Evolutionary conservation across 2,329 filamentous ascomycete species (phyloP), one percentile per base, ranked within the genome.

Genomic region (Teratosphaeria viscida): DNA sequence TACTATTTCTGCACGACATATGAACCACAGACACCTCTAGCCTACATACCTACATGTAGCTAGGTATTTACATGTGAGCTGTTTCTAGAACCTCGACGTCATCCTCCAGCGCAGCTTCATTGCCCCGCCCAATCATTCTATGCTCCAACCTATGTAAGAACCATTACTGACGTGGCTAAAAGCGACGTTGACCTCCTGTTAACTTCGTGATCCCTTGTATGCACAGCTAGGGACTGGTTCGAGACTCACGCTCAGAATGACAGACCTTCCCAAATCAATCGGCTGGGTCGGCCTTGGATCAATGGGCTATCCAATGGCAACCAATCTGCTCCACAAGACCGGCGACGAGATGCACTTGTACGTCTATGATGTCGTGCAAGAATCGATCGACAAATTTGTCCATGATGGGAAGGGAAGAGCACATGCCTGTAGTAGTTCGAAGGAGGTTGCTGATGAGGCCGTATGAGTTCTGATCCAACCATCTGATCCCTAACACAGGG

Each of bases 201-300:
- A 5, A 32, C 29, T 32, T 7, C 37, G 1, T 4, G 37, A 5
- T 12, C 37, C 16, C 37, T 39, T 16, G 11, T 1, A 39, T 39
- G 16, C 37, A 39, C 37, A 53, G 29, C 52, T 14, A 1, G 29
- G 3, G 7, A 32, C 29, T 32, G 29, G 29, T 32, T 32, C 29
- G 29, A 4, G 29, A 32, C 29, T 32, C 29, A 32, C 53, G 34
- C 34, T 3, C 19, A 16, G 6, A 27, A 71, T 70, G 67, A 56
- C 65, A 23, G 63, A 63, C 14, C 55, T 70, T 43, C 68, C 68
- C 10, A 67, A 63, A 26, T 63, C 43, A 32, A 63, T 79, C 26
- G 77, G 78, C 53, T 83, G 82, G 70, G 77, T 83, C 54, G 80
- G 81, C 63, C 73, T 82, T 1, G 81, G 81, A n/a, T 74, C 76